phyloP scores from a whole-genome alignment of 2,329 filamentous ascomycete species.

The Alternaria sp. region DNA sequence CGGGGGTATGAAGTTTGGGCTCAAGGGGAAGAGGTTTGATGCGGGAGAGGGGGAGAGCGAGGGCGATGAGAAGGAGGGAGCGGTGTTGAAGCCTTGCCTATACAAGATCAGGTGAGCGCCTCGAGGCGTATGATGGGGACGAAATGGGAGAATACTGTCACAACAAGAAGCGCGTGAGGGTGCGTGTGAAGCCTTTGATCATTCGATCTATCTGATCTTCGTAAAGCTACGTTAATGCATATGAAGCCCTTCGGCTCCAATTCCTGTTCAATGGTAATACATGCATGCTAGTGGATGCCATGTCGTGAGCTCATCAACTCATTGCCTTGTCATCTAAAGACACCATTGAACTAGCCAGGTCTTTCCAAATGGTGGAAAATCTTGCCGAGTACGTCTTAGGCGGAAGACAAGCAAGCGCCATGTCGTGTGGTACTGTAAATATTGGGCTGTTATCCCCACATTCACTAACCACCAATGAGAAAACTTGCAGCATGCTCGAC shows the following conservation, averaged over 20 bases:
- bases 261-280: slow-evolving; percentile 20
- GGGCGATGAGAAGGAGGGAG: slow-evolving; percentile 66
- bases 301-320: slow-evolving; percentile 25
- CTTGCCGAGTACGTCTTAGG: neutral
- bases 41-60: slow-evolving; percentile 48
- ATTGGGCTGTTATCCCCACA: neutral
- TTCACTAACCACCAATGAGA: slow-evolving; percentile 61
- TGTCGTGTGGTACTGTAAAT: neutral
- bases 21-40: slow-evolving; percentile 19
- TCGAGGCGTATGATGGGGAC: neutral
- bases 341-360: neutral
- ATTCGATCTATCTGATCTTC: neutral
- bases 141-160: neutral
- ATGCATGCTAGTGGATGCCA: slow-evolving; percentile 10
- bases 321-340: slow-evolving; percentile 8
- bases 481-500: slow-evolving; percentile 87
- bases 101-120: slow-evolving; percentile 80
- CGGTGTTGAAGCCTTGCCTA: slow-evolving; percentile 91
- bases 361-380: neutral
- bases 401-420: neutral
- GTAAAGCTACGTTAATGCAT: slow-evolving; percentile 1
- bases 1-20: slow-evolving; percentile 52
- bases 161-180: neutral
- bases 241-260: neutral
- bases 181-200: neutral